Conservation (phyloP, 495 filamentous ascomycete genomes). For the Schizothecium vesticola region DNA sequence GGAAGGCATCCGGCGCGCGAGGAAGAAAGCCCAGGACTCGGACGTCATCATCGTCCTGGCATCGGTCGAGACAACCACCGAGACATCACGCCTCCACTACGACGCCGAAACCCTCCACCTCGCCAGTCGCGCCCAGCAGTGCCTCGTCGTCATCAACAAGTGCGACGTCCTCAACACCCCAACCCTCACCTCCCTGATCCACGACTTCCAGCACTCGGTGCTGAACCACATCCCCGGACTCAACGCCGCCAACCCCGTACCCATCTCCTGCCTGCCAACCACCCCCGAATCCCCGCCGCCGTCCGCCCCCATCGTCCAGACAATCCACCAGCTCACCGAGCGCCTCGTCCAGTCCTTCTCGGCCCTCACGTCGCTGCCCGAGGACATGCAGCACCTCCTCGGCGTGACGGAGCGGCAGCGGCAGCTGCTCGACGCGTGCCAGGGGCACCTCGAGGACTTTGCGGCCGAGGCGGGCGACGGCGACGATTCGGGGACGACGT, state of each 20-base stretch:
- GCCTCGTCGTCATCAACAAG: constrained; percentile 79
- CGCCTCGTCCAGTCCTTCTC: constrained; percentile 64
- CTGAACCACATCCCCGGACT: constrained; percentile 30
- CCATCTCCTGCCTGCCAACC: constrained; percentile 75
- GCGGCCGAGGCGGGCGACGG: constrained; percentile 38
- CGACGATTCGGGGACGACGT: constrained; percentile 1
- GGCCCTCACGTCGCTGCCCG: constrained; percentile 59
- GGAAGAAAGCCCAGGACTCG: constrained; percentile 70
- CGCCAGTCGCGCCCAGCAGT: constrained; percentile 49
- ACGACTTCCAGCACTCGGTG: constrained; percentile 28
- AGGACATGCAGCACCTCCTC: constrained; percentile 69
- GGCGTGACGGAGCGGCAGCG: constrained; percentile 88
- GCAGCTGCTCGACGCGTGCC: constrained; percentile 68
- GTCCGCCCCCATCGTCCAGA: constrained; percentile 50
- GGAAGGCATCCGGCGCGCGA: constrained; percentile 87
- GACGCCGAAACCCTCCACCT: constrained; percentile 44
- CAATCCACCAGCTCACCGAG: constrained; percentile 63
- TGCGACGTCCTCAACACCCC: constrained; percentile 52
- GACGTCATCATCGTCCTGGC: constrained; percentile 81
- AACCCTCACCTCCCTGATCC: constrained; percentile 24
- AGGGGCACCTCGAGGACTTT: constrained; percentile 64
- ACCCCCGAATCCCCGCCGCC: constrained; percentile 16
- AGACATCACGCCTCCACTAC: constrained; percentile 36
- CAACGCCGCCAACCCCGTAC: constrained; percentile 25
- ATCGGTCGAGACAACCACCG: constrained; percentile 52